Conservation (phyloP, 164 flowering plant genomes). For the Piper longum region DNA sequence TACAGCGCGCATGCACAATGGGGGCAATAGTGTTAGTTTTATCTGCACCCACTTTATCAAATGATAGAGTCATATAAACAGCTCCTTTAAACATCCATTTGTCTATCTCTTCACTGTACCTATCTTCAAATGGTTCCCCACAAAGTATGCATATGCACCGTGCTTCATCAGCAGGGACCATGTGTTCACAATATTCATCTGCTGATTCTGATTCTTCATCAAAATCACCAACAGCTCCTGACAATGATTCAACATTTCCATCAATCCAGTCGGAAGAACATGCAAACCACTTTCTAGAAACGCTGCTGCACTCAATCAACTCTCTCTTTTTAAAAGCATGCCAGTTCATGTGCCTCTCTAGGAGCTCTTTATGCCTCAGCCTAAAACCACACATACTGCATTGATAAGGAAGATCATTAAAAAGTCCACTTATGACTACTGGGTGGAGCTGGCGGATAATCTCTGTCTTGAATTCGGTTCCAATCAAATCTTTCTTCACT, state of each 20-base stretch:
- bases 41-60: constrained; percentile 11
- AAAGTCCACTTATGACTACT: constrained; percentile 40
- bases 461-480: constrained; percentile 64
- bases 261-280: constrained; percentile 42
- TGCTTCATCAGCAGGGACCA: constrained; percentile 83
- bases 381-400: constrained; percentile 64
- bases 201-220: constrained; percentile 10
- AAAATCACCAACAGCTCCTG: constrained; percentile 5
- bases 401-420: constrained; percentile 45
- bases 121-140: constrained; percentile 87
- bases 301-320: constrained; percentile 5
- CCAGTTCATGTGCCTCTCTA: constrained; percentile 68
- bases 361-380: constrained; percentile 42
- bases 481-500: constrained; percentile 46
- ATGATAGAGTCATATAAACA: constrained; percentile 24
- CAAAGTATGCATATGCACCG: constrained; percentile 70
- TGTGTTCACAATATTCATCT: constrained; percentile 23
- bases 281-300: constrained; percentile 59
- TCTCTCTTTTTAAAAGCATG: constrained; percentile 35
- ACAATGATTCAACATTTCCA: constrained; percentile 15
- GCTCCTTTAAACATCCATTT: constrained; percentile 88
- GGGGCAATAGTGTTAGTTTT: constrained; percentile 25
- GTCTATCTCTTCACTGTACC: constrained; percentile 41
- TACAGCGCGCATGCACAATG: constrained; percentile 65
- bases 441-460: constrained; percentile 54